A percentile compares a stretch with the other conserved stretches of the same genome.
Conservation (phyloP, 371 early-diverging fungal genomes). For the Scutellospora calospora region DNA sequence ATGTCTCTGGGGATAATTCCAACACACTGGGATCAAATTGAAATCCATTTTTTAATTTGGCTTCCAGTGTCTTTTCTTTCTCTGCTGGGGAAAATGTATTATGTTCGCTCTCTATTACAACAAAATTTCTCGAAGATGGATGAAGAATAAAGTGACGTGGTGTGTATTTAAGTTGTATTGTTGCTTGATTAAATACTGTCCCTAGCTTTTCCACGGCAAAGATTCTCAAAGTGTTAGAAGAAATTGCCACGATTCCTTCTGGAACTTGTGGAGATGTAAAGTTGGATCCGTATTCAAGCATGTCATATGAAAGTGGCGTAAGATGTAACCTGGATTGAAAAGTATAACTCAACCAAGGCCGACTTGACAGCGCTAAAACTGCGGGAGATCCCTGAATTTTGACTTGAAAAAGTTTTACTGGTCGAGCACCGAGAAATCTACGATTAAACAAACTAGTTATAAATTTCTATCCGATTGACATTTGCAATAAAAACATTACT, state of each 20-base stretch:
- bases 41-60: slow-evolving; percentile 50
- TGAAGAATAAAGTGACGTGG: slow-evolving; percentile 87
- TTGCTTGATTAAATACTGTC: slow-evolving; percentile 81
- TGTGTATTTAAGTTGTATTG: slow-evolving; percentile 89
- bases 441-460: too few species aligned
- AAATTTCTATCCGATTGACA: too few species aligned
- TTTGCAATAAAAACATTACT: too few species aligned
- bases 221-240: slow-evolving; percentile 88
- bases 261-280: slow-evolving; percentile 91
- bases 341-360: slow-evolving; percentile 93
- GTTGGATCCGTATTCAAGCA: slow-evolving; percentile 82
- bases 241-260: slow-evolving; percentile 91
- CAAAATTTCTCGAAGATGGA: slow-evolving; percentile 79
- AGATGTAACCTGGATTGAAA: slow-evolving; percentile 72
- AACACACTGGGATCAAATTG: slow-evolving; percentile 43
- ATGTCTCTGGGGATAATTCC: slow-evolving; percentile 68
- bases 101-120: slow-evolving; percentile 90
- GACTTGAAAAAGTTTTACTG: slow-evolving; percentile 82
- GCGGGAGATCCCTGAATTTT: slow-evolving; percentile 73
- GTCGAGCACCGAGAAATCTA: slow-evolving; percentile 83
- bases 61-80: slow-evolving; percentile 62
- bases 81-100: slow-evolving; percentile 74
- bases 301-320: slow-evolving; percentile 59
- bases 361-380: slow-evolving; percentile 84
- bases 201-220: slow-evolving; percentile 89